Evolutionary conservation across 164 flowering plant species (phyloP), one percentile per base, ranked within the genome.

Genomic region (Magnolia kwangsiensis): DNA sequence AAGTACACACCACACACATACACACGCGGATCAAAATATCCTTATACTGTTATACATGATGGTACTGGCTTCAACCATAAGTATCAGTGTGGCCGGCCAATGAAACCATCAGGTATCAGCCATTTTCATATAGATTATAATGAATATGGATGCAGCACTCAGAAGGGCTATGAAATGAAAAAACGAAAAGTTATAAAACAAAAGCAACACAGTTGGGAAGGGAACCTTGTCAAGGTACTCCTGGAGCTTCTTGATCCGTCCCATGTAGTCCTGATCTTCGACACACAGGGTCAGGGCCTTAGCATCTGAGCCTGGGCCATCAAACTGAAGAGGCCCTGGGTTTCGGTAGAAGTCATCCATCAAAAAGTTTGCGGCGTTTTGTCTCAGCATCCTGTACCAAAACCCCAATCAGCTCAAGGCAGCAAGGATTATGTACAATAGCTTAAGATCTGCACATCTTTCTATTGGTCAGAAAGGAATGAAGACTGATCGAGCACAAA

Each of bases 241-340:
- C 76, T 92, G 94, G 69, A 96, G 87, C 85, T 91, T 75, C 89
- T 96, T 94, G 72, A 96, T 96, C 63, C 98, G 92, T 23, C 99
- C 99, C 97, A 96, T 94, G 88, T 96, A 96, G 82, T 96, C 98
- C 86, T 91, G 97, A 80, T 96, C 99, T 82, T 96, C 99, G 51
- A 96, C 93, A 80, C 92, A 90, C 20, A 96, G 85, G 67, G 87
- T 86, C 49, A 96, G 87, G 21, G 97, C 79, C 83, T 88, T 96
- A 5, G 92, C 73, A 84, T 96, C 98, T 65, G 96, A 89, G 70
- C 99, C 99, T 50, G 98, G 96, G 64, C 99, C 99, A 63, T 96
- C 97, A 84, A 84, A 96, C 85, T 96, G 99, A 84, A 96, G 92
- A 9, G 99, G 98, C 16, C 98, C 99, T 1, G 98, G 99, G 81